Conservation (phyloP, 75 land plant species). For the Sequoia sempervirens region DNA sequence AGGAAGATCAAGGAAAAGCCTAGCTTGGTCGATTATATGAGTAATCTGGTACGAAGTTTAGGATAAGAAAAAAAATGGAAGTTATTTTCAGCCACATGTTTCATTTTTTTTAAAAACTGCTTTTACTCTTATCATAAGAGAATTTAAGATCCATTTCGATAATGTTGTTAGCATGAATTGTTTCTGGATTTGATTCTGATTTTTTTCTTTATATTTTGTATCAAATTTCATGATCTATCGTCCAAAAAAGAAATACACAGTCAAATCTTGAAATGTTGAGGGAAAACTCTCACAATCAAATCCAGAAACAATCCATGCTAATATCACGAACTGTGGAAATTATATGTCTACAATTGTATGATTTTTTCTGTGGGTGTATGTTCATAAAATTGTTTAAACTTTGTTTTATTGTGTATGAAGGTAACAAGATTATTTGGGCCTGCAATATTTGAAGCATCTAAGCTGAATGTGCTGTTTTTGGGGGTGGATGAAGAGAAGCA, state of each 20-base stretch:
- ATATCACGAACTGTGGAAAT: too few relatives aligned
- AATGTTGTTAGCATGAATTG: not conserved
- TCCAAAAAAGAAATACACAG: too few relatives aligned
- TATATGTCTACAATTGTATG: not conserved
- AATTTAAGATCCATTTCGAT: not conserved
- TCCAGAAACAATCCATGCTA: too few relatives aligned
- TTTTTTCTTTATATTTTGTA: too few relatives aligned
- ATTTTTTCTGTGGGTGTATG: not conserved
- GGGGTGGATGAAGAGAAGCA: constrained; percentile 43
- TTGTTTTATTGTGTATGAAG: constrained; percentile 8
- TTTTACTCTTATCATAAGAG: too few relatives aligned
- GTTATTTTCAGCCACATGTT: not conserved
- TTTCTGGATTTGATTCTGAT: too few relatives aligned
- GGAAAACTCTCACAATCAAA: too few relatives aligned
- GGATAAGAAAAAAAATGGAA: not conserved
- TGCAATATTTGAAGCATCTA: constrained; percentile 82
- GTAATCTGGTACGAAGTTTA: not conserved
- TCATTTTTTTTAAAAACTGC: not conserved
- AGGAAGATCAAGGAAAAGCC: not conserved
- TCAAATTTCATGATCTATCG: too few relatives aligned
- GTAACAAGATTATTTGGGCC: constrained; percentile 73
- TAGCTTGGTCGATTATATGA: not conserved
- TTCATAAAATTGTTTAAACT: not conserved
- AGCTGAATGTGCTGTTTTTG: constrained; percentile 58
- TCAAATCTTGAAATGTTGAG: too few relatives aligned